Evolutionary conservation across 148 eudicot species (phyloP).

Genomic region (Cornus controversa): DNA sequence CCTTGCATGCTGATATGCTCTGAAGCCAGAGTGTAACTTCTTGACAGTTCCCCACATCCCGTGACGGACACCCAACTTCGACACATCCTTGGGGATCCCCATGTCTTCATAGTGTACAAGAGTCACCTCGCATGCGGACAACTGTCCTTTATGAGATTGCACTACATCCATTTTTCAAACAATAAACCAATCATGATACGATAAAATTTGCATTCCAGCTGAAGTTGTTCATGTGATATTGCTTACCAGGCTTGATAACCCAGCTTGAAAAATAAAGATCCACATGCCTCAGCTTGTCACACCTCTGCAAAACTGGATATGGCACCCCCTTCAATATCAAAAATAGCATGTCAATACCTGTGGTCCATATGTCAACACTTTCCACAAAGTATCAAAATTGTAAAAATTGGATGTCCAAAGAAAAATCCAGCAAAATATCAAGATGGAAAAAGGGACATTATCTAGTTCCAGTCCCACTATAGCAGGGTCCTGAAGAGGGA

Average conservation of each 20-base stretch:
- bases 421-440: background rate
- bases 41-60: slow-evolving; percentile 99
- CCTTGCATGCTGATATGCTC: slow-evolving; percentile 70
- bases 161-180: slow-evolving; percentile 34
- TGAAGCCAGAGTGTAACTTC: slow-evolving; percentile 82
- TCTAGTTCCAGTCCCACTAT: too few relatives aligned
- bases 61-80: slow-evolving; percentile 83
- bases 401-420: background rate
- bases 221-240: background rate
- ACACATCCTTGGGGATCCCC: slow-evolving; percentile 96
- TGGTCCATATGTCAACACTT: background rate
- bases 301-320: slow-evolving; percentile 66
- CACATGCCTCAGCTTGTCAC: slow-evolving; percentile 89
- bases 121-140: slow-evolving; percentile 79
- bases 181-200: background rate
- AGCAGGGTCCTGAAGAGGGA: too few relatives aligned
- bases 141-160: slow-evolving; percentile 67
- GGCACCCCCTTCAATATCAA: slow-evolving; percentile 62
- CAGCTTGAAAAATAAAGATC: slow-evolving; percentile 93
- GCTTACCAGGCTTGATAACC: slow-evolving; percentile 84
- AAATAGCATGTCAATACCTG: slow-evolving; percentile 2
- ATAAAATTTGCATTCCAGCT: background rate
- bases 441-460: background rate
- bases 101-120: slow-evolving; percentile 90
- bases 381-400: background rate